These are phyloP conservation scores for Cucumis melo DNA, from an alignment of 306 rosid species.

Conservation along the genomic window DNA sequence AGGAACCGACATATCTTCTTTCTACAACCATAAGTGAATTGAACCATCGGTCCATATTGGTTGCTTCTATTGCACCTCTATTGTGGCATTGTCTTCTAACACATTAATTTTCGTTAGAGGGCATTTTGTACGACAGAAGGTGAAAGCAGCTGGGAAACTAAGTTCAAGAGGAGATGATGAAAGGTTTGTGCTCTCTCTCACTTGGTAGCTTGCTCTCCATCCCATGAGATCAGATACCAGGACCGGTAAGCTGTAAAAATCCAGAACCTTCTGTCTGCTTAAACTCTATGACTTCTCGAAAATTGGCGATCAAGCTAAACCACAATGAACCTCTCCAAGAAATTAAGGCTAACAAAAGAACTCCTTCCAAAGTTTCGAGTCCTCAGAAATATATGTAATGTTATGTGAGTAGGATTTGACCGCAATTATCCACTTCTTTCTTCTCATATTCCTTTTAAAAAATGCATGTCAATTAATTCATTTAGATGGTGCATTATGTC, in stretches of 20 bases:
- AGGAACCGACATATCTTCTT: neutral
- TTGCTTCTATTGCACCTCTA: neutral
- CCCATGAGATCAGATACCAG: neutral
- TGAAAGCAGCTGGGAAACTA: neutral
- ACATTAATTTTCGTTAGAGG: neutral
- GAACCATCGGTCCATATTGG: neutral
- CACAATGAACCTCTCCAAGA: neutral
- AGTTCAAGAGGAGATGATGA: neutral
- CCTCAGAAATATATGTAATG: neutral
- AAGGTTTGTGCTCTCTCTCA: neutral
- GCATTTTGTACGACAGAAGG: neutral
- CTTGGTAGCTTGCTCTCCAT: neutral
- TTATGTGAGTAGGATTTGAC: neutral
- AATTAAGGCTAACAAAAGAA: neutral
- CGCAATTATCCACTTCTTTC: neutral
- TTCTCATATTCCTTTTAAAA: neutral
- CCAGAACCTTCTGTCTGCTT: neutral
- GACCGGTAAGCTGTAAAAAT: neutral
- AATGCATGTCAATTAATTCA: neutral
- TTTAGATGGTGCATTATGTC: neutral
- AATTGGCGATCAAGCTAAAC: neutral
- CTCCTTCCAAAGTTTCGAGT: neutral
- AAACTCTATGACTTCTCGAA: neutral
- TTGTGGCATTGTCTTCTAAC: neutral
- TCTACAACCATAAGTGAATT: neutral